Evolutionary conservation across 768 basidiomycete species (phyloP).

Genomic region (Pisolithus orientalis): DNA sequence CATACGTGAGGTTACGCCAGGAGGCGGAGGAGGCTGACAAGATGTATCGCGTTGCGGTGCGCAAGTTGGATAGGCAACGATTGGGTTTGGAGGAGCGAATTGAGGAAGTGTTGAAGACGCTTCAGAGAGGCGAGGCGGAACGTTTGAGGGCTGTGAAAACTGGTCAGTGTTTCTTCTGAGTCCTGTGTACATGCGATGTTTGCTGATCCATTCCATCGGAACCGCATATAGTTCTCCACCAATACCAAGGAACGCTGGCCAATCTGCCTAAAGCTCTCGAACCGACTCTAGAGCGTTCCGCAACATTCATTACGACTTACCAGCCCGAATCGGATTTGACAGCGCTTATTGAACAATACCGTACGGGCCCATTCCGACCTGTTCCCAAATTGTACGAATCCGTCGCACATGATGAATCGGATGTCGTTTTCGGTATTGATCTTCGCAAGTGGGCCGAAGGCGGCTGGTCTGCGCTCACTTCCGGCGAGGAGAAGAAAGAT

Average conservation of each 20-base stretch:
- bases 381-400: constrained; percentile 82
- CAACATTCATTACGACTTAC: constrained; percentile 73
- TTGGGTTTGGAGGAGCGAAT: constrained; percentile 80
- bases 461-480: constrained; percentile 56
- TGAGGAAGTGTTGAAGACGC: constrained; percentile 71
- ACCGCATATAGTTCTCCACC: constrained; percentile 57
- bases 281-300: constrained; percentile 60
- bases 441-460: constrained; percentile 87
- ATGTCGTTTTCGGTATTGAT: constrained; percentile 89
- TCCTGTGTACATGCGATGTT: neutral
- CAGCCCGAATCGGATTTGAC: constrained; percentile 84
- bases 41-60: constrained; percentile 71
- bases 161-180: constrained; percentile 33
- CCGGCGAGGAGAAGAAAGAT: constrained; percentile 55
- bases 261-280: constrained; percentile 66
- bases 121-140: constrained; percentile 85
- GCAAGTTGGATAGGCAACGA: constrained; percentile 79
- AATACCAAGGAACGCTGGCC: constrained; percentile 78
- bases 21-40: constrained; percentile 82
- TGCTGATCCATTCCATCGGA: neutral
- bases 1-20: constrained; percentile 59
- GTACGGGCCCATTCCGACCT: constrained; percentile 91
- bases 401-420: constrained; percentile 73
- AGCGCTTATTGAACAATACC: constrained; percentile 86
- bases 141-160: constrained; percentile 80